Base-by-base conservation (phyloP, 2,329 filamentous ascomycete species). In the Fusarium goolgardi region DNA sequence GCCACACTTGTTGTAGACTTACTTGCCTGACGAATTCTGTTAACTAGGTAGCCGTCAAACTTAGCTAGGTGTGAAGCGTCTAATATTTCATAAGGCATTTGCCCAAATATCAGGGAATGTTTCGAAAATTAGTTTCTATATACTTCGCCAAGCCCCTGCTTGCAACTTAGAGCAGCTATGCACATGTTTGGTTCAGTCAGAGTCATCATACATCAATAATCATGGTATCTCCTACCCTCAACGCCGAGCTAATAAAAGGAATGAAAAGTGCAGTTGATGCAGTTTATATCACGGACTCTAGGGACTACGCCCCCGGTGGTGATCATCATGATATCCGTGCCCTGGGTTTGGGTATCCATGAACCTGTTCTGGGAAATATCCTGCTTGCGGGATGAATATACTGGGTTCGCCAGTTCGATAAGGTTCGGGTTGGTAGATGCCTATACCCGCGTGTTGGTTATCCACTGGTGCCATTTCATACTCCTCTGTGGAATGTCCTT, bases 201-300 rank as follows among this genome's bases (percentile, higher is more conserved):
- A 61, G 23, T 53, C 60, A 34, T 60, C 21, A 23, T 45, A 44
- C 43, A 55, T 63, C 41, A 64, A 45, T 27, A 55, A 52, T 66
- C 41, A 44, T 44, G 62, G 64, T 66, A 67, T 67, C 39, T 46
- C 45, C 44, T 50, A 41, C 53, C 53, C 29, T 54, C 43, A 66
- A 67, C 65, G 63, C 65, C 63, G 41, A 52, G 54, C 65, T 63
- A 49, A 50, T 21, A 40, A 37, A 51, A 55, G 21, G 20, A 32
- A 65, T 44, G 11, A 32, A 41, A 18, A 34, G 18, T 37, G 18
- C 34, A n/a, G 34, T 37, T 37, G 25, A 11, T n/a, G 29, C 16
- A 46, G 39, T 20, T 20, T 20, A 39, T 61, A 20, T 37, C 16
- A 15, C 31, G 21, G 34, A 20, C 13, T 25, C 25, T 65, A 25